Conservation (phyloP, 331 rosid species). For the Dryas integrifolia region DNA sequence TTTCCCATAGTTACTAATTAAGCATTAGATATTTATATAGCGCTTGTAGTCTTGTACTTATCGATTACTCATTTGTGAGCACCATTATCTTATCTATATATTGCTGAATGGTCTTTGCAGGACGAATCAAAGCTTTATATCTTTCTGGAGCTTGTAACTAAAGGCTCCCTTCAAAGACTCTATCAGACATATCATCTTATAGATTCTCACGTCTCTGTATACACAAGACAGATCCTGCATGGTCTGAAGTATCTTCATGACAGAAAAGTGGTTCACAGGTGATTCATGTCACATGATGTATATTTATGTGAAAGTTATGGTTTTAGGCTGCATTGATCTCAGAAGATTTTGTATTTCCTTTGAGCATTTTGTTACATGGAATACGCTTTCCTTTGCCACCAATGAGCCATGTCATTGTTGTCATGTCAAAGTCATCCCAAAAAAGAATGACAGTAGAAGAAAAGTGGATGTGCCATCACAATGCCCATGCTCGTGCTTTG, state of each 20-base stretch:
- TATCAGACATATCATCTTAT: slow-evolving; percentile 55
- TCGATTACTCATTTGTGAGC: neutral
- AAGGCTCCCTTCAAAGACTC: slow-evolving; percentile 82
- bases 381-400: slow-evolving; percentile 1
- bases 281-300: slow-evolving; percentile 24
- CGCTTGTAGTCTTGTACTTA: neutral
- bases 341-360: neutral
- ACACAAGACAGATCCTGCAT: slow-evolving; percentile 79
- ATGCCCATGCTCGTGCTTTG: neutral
- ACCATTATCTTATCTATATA: slow-evolving; percentile 6
- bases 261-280: slow-evolving; percentile 88
- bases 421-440: slow-evolving; percentile 10
- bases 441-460: neutral
- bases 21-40: neutral
- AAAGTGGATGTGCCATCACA: slow-evolving; percentile 7
- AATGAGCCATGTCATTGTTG: slow-evolving; percentile 1
- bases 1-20: neutral
- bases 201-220: slow-evolving; percentile 80
- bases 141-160: slow-evolving; percentile 83
- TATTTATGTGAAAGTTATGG: slow-evolving; percentile 9
- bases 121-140: slow-evolving; percentile 76
- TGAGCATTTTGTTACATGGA: neutral
- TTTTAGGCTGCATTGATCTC: neutral
- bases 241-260: slow-evolving; percentile 97
- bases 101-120: slow-evolving; percentile 41